Conservation (phyloP, 2,329 filamentous ascomycete genomes). For the Fusarium foetens region DNA sequence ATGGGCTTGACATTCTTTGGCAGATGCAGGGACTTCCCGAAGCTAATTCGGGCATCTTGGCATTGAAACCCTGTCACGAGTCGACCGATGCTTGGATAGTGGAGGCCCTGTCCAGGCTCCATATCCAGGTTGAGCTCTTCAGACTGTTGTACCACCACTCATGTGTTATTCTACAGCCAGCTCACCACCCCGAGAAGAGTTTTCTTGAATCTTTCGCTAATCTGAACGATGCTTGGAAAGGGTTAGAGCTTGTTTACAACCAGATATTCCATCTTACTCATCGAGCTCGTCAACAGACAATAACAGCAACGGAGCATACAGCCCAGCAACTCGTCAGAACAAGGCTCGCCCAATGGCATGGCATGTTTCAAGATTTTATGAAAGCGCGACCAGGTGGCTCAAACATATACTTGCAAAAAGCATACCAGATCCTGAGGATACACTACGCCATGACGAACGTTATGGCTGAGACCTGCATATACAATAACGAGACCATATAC, state of each 20-base stretch:
- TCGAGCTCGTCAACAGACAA: slow-evolving; percentile 12
- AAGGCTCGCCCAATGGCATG: slow-evolving; percentile 36
- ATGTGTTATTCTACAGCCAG: slow-evolving; percentile 18
- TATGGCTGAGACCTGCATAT: slow-evolving; percentile 52
- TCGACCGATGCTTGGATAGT: slow-evolving; percentile 56
- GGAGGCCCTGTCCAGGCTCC: slow-evolving; percentile 52
- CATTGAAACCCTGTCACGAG: slow-evolving; percentile 30
- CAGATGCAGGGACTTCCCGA: slow-evolving; percentile 51
- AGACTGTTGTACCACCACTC: slow-evolving; percentile 30
- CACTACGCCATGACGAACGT: slow-evolving; percentile 57
- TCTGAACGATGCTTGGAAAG: slow-evolving; percentile 37
- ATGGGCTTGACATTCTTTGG: slow-evolving; percentile 45
- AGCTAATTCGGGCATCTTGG: slow-evolving; percentile 41
- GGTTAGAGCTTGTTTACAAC: slow-evolving; percentile 34
- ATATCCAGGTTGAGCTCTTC: slow-evolving; percentile 44
- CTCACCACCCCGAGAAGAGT: not conserved
- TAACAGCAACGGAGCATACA: not conserved
- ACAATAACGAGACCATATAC: slow-evolving; percentile 49
- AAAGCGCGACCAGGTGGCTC: slow-evolving; percentile 12
- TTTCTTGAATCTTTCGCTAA: slow-evolving; percentile 5
- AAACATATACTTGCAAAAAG: slow-evolving; percentile 36
- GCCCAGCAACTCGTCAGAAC: slow-evolving; percentile 27
- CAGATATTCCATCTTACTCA: slow-evolving; percentile 36
- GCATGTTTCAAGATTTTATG: slow-evolving; percentile 42
- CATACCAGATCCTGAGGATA: slow-evolving; percentile 46